Conservation (phyloP, 352 stramenopile species). For the Pythium phragmiticola region DNA sequence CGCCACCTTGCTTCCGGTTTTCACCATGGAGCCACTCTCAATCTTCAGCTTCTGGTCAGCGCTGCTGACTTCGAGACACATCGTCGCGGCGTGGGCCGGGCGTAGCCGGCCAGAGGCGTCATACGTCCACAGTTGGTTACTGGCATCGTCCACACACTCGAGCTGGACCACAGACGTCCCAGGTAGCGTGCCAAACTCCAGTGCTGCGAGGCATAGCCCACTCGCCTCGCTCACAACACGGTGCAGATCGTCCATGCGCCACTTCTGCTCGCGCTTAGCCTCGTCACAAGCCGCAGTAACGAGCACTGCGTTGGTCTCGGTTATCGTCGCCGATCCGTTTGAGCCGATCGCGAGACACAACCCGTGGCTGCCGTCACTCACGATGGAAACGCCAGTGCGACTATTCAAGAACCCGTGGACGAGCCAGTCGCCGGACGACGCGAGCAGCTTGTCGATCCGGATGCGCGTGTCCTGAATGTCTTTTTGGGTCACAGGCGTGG, state of each 20-base stretch:
- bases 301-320: slow-evolving; percentile 1
- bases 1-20: background rate
- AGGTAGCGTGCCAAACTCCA: background rate
- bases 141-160: slow-evolving; percentile 16
- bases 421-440: slow-evolving; percentile 14
- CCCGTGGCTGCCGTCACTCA: slow-evolving; percentile 6
- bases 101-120: slow-evolving; percentile 17
- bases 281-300: slow-evolving; percentile 1
- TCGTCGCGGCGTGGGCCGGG: slow-evolving; percentile 5
- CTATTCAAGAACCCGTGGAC: slow-evolving; percentile 11
- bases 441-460: slow-evolving; percentile 8
- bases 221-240: slow-evolving; percentile 10
- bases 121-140: slow-evolving; percentile 22
- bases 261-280: background rate
- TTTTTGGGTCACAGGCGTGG: slow-evolving; percentile 17
- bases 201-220: slow-evolving; percentile 1
- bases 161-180: slow-evolving; percentile 12
- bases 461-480: slow-evolving; percentile 20
- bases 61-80: slow-evolving; percentile 13
- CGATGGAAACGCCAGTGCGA: background rate
- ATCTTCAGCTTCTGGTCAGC: no score
- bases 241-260: slow-evolving; percentile 7
- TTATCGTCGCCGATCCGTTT: background rate
- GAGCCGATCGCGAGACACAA: slow-evolving; percentile 10
- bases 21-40: background rate